Evolutionary conservation across 2,329 filamentous ascomycete species (phyloP).

Genomic region (Purpureocillium lavendulum): DNA sequence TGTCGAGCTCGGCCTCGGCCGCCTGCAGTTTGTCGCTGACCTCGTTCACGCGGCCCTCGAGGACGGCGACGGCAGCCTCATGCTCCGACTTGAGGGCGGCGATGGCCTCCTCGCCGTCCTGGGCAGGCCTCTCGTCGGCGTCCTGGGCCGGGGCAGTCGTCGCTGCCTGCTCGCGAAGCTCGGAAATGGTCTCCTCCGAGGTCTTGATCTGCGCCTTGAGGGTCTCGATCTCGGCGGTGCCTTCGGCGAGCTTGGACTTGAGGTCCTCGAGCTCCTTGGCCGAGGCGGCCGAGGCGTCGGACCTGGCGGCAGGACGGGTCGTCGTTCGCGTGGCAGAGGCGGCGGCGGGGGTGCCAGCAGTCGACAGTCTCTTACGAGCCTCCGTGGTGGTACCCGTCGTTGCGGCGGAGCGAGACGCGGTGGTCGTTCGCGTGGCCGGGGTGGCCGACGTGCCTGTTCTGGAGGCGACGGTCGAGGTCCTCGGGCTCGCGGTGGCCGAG

Average conservation of each 20-base stretch:
- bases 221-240: conserved; percentile 47
- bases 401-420: conserved; percentile 27
- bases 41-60: conserved; percentile 40
- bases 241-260: conserved; percentile 49
- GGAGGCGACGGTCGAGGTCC: conserved; percentile 21
- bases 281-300: conserved; percentile 31
- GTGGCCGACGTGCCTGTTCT: conserved; percentile 19
- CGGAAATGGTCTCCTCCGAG: conserved; percentile 46
- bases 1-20: conserved; percentile 42
- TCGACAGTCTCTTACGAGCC: conserved; percentile 50
- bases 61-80: conserved; percentile 35
- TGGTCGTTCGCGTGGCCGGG: conserved; percentile 24
- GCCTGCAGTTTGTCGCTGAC: conserved; percentile 40
- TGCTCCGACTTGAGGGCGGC: conserved; percentile 42
- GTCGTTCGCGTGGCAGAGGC: conserved; percentile 22
- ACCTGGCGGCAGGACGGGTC: conserved; percentile 29
- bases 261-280: conserved; percentile 50
- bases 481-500: conserved; percentile 26
- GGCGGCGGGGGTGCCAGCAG: conserved; percentile 29
- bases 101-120: conserved; percentile 34
- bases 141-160: conserved; percentile 25
- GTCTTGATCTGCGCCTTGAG: conserved; percentile 48
- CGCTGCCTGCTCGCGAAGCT: conserved; percentile 43
- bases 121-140: conserved; percentile 30
- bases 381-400: conserved; percentile 32